Percentiles rank a stretch among this genome's conserved stretches.
Conservation (phyloP, 352 stramenopile genomes). For the Blastocystis sp. region DNA sequence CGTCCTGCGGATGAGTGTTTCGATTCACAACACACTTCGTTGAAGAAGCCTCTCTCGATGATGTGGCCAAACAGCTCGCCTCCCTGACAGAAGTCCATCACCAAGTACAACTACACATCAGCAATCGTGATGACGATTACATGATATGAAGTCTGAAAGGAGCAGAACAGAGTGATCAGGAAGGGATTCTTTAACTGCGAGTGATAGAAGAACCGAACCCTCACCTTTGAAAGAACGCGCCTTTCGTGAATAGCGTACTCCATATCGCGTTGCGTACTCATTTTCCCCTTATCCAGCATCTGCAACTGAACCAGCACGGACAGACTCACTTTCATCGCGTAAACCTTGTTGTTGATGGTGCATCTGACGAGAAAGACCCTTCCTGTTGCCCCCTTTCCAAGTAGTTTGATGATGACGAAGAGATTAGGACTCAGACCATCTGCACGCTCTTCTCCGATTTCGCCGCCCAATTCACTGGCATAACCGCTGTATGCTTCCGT, state of each 20-base stretch:
- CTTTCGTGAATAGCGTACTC: slow-evolving; percentile 94
- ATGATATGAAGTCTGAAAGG: slow-evolving; percentile 93
- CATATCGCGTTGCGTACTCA: slow-evolving; percentile 90
- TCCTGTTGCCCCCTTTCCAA: slow-evolving; percentile 91
- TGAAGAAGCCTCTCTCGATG: slow-evolving; percentile 70
- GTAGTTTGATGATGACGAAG: slow-evolving; percentile 91
- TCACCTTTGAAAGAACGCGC: slow-evolving; percentile 88
- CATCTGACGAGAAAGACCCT: slow-evolving; percentile 93
- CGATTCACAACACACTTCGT: not conserved
- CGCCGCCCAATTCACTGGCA: not conserved
- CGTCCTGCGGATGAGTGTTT: slow-evolving; percentile 88
- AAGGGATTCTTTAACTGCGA: slow-evolving; percentile 88
- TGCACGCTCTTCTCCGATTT: not conserved
- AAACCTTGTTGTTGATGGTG: slow-evolving; percentile 82
- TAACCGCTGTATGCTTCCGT: not conserved
- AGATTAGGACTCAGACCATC: slow-evolving; percentile 79
- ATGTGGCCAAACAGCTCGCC: slow-evolving; percentile 95
- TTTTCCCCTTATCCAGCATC: slow-evolving; percentile 86
- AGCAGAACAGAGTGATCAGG: slow-evolving; percentile 94
- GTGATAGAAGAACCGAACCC: slow-evolving; percentile 61
- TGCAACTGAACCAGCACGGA: slow-evolving; percentile 79
- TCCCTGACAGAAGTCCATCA: slow-evolving; percentile 96
- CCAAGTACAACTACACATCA: slow-evolving; percentile 87
- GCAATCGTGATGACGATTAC: not conserved
- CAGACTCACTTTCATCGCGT: slow-evolving; percentile 89